Evolutionary conservation across 208 protist species (phyloP).

Genomic region (Histomonas meleagridis): DNA sequence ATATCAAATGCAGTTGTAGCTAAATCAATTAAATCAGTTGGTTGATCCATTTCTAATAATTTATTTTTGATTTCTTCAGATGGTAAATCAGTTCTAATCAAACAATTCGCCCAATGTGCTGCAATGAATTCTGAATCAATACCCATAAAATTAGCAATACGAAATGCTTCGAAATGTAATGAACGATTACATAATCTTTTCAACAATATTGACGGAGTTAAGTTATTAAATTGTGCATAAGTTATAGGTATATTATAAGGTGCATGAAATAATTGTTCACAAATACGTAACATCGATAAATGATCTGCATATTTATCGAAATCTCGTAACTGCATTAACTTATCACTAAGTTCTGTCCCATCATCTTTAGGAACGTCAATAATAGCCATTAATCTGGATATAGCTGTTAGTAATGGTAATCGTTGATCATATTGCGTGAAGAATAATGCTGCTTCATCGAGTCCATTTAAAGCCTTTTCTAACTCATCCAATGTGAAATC

Average conservation of each 20-base stretch:
- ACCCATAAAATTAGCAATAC: neutral
- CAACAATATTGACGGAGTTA: neutral
- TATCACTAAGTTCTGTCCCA: neutral
- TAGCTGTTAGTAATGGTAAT: neutral
- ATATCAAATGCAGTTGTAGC: neutral
- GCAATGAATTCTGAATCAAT: neutral
- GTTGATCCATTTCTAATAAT: neutral
- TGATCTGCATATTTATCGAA: neutral
- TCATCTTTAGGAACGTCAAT: neutral
- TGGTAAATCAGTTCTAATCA: neutral
- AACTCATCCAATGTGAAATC: constrained; percentile 11
- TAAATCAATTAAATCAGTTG: constrained; percentile 10
- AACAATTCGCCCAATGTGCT: neutral
- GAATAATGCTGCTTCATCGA: neutral
- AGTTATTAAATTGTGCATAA: neutral
- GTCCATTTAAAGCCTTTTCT: neutral
- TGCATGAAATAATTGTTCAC: neutral
- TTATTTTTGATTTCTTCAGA: too few species aligned
- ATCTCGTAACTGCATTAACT: neutral
- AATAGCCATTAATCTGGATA: neutral
- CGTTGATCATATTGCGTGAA: neutral
- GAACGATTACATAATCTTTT: constrained; percentile 7
- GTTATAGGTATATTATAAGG: constrained; percentile 13
- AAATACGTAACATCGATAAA: neutral
- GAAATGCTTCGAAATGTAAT: neutral